Percentiles rank a stretch among this genome's conserved stretches.
phyloP scores from a whole-genome alignment of 2,329 filamentous ascomycete genomes.

The Colletotrichum ledebouriae region DNA sequence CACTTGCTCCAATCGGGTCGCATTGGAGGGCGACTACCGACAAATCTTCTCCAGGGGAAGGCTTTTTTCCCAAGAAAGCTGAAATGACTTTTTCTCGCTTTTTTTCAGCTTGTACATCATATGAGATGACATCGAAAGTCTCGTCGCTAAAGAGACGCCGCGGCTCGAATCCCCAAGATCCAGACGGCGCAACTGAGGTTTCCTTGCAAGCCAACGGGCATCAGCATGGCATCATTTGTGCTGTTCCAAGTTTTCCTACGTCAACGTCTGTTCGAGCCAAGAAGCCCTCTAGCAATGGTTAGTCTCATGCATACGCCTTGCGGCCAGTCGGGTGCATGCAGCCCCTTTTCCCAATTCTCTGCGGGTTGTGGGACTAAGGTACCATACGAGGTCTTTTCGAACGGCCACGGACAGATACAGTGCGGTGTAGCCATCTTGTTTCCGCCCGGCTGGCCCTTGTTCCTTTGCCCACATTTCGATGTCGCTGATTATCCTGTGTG shows the following conservation, averaged over 20 bases:
- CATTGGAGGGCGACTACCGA: too few species aligned
- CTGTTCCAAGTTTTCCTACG: background rate
- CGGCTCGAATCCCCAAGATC: too few species aligned
- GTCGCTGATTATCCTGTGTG: slow-evolving; percentile 9
- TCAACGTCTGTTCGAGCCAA: background rate
- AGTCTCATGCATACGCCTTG: background rate
- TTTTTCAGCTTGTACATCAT: too few species aligned
- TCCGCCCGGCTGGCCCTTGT: slow-evolving; percentile 15
- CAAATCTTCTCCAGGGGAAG: too few species aligned
- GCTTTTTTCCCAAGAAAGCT: too few species aligned
- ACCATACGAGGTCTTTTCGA: slow-evolving; percentile 55
- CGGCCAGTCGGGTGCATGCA: slow-evolving; percentile 39
- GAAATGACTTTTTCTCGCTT: too few species aligned
- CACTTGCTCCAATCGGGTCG: background rate
- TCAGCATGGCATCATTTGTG: slow-evolving; percentile 35
- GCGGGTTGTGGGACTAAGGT: slow-evolving; percentile 33
- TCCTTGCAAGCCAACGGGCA: slow-evolving; percentile 37
- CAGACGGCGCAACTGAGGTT: slow-evolving; percentile 1
- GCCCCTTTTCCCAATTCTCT: slow-evolving; percentile 28
- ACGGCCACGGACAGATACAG: slow-evolving; percentile 50
- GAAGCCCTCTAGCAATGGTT: too few species aligned
- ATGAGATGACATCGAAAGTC: too few species aligned
- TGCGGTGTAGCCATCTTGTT: slow-evolving; percentile 43
- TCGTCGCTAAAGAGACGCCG: too few species aligned
- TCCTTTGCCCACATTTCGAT: slow-evolving; percentile 11